These are phyloP conservation scores for Xylaria sp. DNA, from an alignment of 2,329 filamentous ascomycete genomes.

Conservation along the genomic window DNA sequence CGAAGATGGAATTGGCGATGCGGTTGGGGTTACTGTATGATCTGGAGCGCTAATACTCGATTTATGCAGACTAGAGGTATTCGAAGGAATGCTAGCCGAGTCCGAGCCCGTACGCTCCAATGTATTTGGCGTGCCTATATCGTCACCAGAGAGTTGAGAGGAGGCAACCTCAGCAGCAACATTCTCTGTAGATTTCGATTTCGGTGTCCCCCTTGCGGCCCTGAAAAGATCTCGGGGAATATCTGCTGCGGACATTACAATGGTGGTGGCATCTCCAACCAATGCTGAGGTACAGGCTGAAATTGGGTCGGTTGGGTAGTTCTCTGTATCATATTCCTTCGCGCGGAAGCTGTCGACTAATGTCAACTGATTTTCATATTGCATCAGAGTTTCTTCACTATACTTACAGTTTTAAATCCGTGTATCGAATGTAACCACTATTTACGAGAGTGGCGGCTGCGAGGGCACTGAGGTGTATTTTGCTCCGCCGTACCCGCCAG, in stretches of 20 bases:
- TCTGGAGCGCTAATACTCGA: slow-evolving; percentile 34
- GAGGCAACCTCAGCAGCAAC: slow-evolving; percentile 24
- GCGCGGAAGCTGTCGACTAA: slow-evolving; percentile 56
- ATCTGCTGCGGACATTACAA: slow-evolving; percentile 86
- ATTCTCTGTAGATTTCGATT: slow-evolving; percentile 41
- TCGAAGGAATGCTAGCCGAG: slow-evolving; percentile 32
- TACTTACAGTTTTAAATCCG: slow-evolving; percentile 76
- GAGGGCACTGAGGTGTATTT: slow-evolving; percentile 75
- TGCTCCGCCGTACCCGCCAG: slow-evolving; percentile 77
- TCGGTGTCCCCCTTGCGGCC: slow-evolving; percentile 37
- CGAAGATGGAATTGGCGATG: slow-evolving; percentile 17
- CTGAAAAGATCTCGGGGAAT: slow-evolving; percentile 69
- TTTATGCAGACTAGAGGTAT: slow-evolving; percentile 32
- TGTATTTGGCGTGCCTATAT: slow-evolving; percentile 17
- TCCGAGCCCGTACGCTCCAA: slow-evolving; percentile 30
- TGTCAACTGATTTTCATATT: slow-evolving; percentile 30
- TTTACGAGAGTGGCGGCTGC: slow-evolving; percentile 76
- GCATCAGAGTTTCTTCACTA: neutral
- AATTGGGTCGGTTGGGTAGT: slow-evolving; percentile 82
- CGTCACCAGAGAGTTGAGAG: slow-evolving; percentile 26
- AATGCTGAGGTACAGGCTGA: slow-evolving; percentile 80
- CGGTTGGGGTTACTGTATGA: slow-evolving; percentile 30
- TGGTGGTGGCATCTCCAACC: slow-evolving; percentile 81
- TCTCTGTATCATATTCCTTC: slow-evolving; percentile 78
- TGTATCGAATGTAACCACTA: slow-evolving; percentile 71